These are phyloP conservation scores for Leishmania aethiopica DNA, from an alignment of 208 protist species.

Conservation along the genomic window DNA sequence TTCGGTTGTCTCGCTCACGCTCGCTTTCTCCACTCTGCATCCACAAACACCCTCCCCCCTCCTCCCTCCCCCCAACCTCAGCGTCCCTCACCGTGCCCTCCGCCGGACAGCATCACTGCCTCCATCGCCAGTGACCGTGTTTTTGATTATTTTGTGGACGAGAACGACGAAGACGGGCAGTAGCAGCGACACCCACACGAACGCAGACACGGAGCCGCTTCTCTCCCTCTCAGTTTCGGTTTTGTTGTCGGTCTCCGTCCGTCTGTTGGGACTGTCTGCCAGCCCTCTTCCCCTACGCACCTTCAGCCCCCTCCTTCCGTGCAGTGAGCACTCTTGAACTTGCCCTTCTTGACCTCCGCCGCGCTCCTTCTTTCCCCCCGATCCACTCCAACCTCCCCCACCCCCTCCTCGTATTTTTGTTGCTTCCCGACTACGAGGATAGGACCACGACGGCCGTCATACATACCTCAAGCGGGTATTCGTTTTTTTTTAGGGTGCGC, in stretches of 20 bases:
- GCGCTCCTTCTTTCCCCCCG: not conserved
- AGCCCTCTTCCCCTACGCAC: not conserved
- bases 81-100: not conserved
- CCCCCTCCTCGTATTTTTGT: not conserved
- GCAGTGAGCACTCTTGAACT: not conserved
- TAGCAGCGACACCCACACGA: not conserved
- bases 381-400: not conserved
- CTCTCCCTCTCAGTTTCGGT: not conserved
- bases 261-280: not conserved
- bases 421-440: not conserved
- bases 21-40: not conserved
- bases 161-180: not conserved
- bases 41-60: not conserved
- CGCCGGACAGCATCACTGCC: not conserved
- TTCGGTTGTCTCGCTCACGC: not conserved
- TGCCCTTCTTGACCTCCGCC: not conserved
- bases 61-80: not conserved
- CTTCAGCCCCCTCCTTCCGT: not conserved
- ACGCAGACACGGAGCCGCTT: not conserved
- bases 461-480: not conserved
- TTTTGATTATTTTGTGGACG: not conserved
- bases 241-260: not conserved
- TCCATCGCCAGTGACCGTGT: not conserved
- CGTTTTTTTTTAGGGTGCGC: slow-evolving; percentile 6
- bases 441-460: not conserved